phyloP scores from a whole-genome alignment of 2,329 filamentous ascomycete species.

The Akanthomyces uredinophilus region DNA sequence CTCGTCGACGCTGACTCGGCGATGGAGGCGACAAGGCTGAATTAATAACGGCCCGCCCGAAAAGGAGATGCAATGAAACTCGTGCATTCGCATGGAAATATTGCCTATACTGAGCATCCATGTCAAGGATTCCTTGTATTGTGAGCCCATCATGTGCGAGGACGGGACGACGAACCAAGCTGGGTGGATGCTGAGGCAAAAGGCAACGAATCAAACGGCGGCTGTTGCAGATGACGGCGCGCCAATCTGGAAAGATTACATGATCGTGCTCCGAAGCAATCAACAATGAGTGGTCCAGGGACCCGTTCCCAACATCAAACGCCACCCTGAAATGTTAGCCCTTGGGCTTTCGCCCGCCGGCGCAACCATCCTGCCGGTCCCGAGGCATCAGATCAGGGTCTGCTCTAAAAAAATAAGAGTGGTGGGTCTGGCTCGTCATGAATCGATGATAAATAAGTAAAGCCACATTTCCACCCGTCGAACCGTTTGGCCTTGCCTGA shows the following conservation, averaged over 20 bases:
- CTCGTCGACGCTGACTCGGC: no score
- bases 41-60: no score
- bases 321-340: neutral
- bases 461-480: neutral
- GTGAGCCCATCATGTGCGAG: no score
- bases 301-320: neutral
- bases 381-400: neutral
- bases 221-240: neutral
- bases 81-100: no score
- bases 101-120: no score
- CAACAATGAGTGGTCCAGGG: neutral
- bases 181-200: no score
- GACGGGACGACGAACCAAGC: no score
- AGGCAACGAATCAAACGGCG: neutral
- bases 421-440: neutral
- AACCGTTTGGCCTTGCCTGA: neutral
- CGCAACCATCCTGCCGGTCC: conserved; percentile 6
- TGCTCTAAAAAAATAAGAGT: neutral
- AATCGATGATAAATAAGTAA: neutral
- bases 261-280: neutral
- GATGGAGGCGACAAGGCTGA: no score
- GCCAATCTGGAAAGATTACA: neutral
- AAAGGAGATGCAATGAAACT: no score
- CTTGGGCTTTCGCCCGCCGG: neutral
- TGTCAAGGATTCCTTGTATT: no score